phyloP scores from a whole-genome alignment of 805 yeast species.

The Kazachstania martiniae region DNA sequence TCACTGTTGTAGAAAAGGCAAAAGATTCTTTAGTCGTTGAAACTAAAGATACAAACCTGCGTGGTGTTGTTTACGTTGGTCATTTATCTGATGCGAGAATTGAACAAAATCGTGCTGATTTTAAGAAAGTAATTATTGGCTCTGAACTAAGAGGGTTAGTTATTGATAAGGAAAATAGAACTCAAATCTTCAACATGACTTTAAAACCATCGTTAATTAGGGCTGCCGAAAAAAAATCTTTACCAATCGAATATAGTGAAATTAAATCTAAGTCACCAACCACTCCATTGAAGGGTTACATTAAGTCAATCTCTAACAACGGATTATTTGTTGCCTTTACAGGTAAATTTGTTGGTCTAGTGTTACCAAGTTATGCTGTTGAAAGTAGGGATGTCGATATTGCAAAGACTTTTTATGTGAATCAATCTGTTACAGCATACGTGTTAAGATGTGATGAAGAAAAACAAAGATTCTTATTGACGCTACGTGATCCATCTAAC shows the following conservation, averaged over 20 bases:
- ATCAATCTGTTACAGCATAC: slow-evolving; percentile 63
- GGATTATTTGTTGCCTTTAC: slow-evolving; percentile 83
- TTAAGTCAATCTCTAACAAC: slow-evolving; percentile 62
- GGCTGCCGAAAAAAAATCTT: slow-evolving; percentile 40
- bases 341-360: slow-evolving; percentile 71
- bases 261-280: slow-evolving; percentile 34
- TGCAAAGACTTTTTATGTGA: slow-evolving; percentile 40
- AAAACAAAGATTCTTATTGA: slow-evolving; percentile 57
- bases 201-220: slow-evolving; percentile 56
- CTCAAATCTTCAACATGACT: slow-evolving; percentile 51
- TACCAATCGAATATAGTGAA: slow-evolving; percentile 56
- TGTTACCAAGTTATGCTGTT: slow-evolving; percentile 61
- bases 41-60: slow-evolving; percentile 36
- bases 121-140: slow-evolving; percentile 58
- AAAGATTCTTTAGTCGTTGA: slow-evolving; percentile 66
- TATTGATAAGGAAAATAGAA: slow-evolving; percentile 52
- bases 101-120: slow-evolving; percentile 56
- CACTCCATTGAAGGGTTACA: slow-evolving; percentile 53
- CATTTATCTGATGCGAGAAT: slow-evolving; percentile 69
- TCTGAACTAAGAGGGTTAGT: slow-evolving; percentile 47
- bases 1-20: slow-evolving; percentile 58
- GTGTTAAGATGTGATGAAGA: slow-evolving; percentile 61
- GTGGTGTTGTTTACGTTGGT: slow-evolving; percentile 64
- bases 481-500: slow-evolving; percentile 36
- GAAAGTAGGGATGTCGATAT: slow-evolving; percentile 44